A percentile compares a stretch with the other conserved stretches of the same genome.
Evolutionary conservation across 305 asterid genomes (phyloP).

Genomic region (Solanum chacoense): DNA sequence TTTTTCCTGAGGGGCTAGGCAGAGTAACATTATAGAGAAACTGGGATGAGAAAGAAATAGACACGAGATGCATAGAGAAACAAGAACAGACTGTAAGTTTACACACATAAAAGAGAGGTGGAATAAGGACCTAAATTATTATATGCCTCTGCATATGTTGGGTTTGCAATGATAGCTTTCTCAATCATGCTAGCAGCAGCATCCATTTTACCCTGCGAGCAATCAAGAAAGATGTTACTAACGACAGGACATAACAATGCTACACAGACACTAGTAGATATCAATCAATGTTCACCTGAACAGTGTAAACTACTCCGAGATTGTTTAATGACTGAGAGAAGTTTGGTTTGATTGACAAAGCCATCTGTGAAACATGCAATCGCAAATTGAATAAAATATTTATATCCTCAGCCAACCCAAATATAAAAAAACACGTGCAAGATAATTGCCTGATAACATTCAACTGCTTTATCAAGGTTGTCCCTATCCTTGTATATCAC

Average conservation of each 20-base stretch:
- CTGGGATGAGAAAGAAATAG: neutral
- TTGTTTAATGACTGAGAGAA: conserved; percentile 97
- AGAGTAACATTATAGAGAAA: neutral
- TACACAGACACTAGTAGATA: neutral
- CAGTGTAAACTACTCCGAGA: conserved; percentile 99
- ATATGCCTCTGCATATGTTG: conserved; percentile 98
- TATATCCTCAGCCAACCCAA: neutral
- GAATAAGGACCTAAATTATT: conserved; percentile 76
- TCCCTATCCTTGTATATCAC: conserved; percentile 97
- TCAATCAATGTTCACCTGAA: conserved; percentile 56
- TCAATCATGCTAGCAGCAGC: conserved; percentile 97
- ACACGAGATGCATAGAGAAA: neutral
- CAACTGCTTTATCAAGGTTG: conserved; percentile 99
- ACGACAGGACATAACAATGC: neutral
- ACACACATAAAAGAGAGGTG: neutral
- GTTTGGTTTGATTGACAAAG: conserved; percentile 88
- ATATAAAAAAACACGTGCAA: conserved; percentile 5
- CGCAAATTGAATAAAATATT: neutral
- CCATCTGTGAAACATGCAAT: conserved; percentile 48
- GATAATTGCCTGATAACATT: conserved; percentile 82
- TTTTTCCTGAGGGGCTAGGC: neutral
- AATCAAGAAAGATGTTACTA: neutral
- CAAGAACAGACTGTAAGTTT: neutral
- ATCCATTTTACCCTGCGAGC: conserved; percentile 93
- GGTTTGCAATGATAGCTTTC: conserved; percentile 95